These are phyloP conservation scores for Fusarium pseudoanthophilum DNA, from an alignment of 2,329 filamentous ascomycete species.

Conservation along the genomic window DNA sequence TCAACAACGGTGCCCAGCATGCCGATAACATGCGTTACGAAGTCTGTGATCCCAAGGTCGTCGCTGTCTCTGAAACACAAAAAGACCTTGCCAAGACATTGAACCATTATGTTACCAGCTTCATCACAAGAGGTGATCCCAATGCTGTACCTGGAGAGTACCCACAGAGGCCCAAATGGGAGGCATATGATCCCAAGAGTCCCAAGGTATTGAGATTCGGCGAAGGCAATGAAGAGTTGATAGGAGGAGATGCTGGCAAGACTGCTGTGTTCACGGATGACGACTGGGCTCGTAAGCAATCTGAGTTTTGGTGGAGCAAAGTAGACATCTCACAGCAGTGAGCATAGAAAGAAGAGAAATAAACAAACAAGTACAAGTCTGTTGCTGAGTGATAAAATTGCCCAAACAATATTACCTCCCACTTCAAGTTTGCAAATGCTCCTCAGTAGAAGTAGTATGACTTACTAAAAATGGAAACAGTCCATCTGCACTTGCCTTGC, in stretches of 20 bases:
- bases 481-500: background rate
- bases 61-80: conserved; percentile 52
- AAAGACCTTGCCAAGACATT: conserved; percentile 54
- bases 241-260: conserved; percentile 53
- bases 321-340: conserved; percentile 51
- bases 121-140: conserved; percentile 58
- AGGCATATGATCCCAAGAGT: conserved; percentile 43
- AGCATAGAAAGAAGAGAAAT: background rate
- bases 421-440: background rate
- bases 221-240: conserved; percentile 58
- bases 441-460: accelerated
- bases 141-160: conserved; percentile 48
- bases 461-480: background rate
- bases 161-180: conserved; percentile 49
- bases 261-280: conserved; percentile 54
- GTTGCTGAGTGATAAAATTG: too few relatives aligned
- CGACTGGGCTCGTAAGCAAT: conserved; percentile 55
- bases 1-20: conserved; percentile 58
- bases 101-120: conserved; percentile 61
- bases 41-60: conserved; percentile 51
- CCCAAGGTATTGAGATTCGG: conserved; percentile 57
- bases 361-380: background rate
- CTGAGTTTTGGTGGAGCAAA: conserved; percentile 60
- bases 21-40: conserved; percentile 62
- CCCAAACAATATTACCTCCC: too few relatives aligned